These are phyloP conservation scores for Parietichytrium sp. DNA, from an alignment of 108 stramenopile species.

Conservation along the genomic window DNA sequence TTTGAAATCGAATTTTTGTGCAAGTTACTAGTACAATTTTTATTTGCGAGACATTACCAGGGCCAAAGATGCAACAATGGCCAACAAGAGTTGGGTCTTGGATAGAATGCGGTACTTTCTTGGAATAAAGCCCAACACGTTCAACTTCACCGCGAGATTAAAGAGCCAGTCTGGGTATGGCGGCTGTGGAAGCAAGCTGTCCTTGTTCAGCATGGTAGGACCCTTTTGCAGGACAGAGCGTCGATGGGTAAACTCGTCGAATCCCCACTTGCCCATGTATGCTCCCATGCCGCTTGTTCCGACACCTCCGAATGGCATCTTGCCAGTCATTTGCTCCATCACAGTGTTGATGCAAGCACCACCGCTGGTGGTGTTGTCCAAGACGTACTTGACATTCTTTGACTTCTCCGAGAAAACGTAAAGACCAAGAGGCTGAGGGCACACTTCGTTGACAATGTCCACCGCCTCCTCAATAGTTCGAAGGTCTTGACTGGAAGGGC, in stretches of 20 bases:
- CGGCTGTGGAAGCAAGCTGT: too few species aligned
- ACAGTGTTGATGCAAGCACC: constrained; percentile 37
- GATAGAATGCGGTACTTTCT: too few species aligned
- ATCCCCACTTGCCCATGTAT: constrained; percentile 16
- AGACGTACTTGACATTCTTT: not conserved
- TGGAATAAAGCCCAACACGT: too few species aligned
- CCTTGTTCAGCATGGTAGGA: constrained; percentile 32
- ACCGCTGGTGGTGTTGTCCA: constrained; percentile 27
- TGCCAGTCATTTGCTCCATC: not conserved
- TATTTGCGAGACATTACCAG: too few species aligned
- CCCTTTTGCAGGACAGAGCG: not conserved
- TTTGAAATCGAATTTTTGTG: too few species aligned
- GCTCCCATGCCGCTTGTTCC: constrained; percentile 42
- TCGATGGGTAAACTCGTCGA: not conserved
- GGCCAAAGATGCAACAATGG: too few species aligned
- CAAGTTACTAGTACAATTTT: too few species aligned
- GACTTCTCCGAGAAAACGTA: constrained; percentile 42
- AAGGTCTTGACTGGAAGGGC: constrained; percentile 23
- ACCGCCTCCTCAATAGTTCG: constrained; percentile 38
- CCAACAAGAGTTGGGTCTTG: too few species aligned
- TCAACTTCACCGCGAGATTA: too few species aligned
- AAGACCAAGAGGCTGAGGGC: constrained; percentile 42
- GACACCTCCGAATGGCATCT: constrained; percentile 52
- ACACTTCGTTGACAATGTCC: not conserved
- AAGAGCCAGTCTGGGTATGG: too few species aligned